phyloP scores from a whole-genome alignment of 495 filamentous ascomycete genomes.

The Neurospora intermedia region DNA sequence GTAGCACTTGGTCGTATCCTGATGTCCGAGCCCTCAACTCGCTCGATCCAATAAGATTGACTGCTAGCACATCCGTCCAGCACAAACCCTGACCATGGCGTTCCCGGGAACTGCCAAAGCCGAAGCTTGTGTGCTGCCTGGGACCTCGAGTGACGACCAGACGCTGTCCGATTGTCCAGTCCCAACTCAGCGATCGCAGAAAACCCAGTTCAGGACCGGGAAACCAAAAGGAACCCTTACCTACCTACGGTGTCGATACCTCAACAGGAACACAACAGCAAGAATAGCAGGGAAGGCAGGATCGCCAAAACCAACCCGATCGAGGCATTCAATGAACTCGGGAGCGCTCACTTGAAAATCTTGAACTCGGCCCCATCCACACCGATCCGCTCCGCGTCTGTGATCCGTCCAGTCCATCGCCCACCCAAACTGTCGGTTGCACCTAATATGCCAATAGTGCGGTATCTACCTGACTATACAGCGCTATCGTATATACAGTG shows the following conservation, averaged over 20 bases:
- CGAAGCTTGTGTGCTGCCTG: neutral
- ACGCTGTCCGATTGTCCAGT: neutral
- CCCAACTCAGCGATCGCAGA: neutral
- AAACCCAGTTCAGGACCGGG: neutral
- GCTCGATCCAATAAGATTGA: neutral
- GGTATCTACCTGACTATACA: neutral
- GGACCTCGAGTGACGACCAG: neutral
- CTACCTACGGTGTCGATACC: neutral
- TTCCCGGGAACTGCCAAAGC: conserved; percentile 4
- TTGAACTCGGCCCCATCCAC: neutral
- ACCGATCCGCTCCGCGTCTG: neutral
- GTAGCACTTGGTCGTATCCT: neutral
- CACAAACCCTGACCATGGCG: neutral
- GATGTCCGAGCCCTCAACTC: neutral
- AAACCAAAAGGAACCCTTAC: neutral
- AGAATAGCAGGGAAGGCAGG: neutral
- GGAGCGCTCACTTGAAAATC: neutral
- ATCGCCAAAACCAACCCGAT: neutral
- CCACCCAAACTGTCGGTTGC: neutral
- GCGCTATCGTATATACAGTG: neutral
- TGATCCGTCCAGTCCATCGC: neutral
- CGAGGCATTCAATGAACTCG: neutral
- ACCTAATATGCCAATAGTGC: neutral
- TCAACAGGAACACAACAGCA: neutral
- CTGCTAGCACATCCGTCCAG: neutral